Conservation (phyloP, 139 green algal species). For the Yamagishiella unicocca region DNA sequence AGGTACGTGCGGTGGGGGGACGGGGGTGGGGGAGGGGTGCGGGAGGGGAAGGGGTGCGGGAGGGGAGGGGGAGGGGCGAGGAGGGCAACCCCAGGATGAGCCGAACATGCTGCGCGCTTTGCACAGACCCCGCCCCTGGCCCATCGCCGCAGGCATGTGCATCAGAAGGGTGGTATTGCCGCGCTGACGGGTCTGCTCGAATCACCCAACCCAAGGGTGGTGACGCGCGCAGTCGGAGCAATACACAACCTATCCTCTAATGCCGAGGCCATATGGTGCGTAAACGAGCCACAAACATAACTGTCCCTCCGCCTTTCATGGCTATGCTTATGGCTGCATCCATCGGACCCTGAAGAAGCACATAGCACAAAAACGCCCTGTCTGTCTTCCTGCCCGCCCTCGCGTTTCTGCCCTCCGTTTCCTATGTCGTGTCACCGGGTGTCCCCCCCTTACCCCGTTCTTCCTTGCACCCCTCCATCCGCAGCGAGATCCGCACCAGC, state of each 20-base stretch:
- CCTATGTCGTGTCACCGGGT: too few relatives aligned
- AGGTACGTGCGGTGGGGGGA: neutral
- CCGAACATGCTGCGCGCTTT: neutral
- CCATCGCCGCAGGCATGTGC: constrained; percentile 4
- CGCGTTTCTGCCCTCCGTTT: too few relatives aligned
- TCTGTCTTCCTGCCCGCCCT: too few relatives aligned
- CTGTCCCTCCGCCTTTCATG: too few relatives aligned
- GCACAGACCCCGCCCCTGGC: neutral
- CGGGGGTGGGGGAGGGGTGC: too few relatives aligned
- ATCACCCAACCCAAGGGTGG: constrained; percentile 56
- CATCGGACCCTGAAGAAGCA: too few relatives aligned
- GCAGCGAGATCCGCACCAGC: constrained; percentile 63
- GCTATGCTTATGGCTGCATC: too few relatives aligned
- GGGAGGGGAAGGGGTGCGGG: too few relatives aligned
- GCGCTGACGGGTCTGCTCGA: constrained; percentile 18
- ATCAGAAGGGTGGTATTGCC: constrained; percentile 33
- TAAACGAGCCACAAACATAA: too few relatives aligned
- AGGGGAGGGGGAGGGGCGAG: too few relatives aligned
- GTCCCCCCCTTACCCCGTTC: neutral
- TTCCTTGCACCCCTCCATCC: neutral
- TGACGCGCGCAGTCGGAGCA: constrained; percentile 73
- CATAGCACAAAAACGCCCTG: too few relatives aligned
- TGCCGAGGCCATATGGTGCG: constrained; percentile 65
- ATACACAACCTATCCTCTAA: constrained; percentile 86
- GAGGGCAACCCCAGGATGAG: too few relatives aligned